These are phyloP conservation scores for Ceratocystis colombiana DNA, from an alignment of 2,329 filamentous ascomycete genomes.

Conservation along the genomic window DNA sequence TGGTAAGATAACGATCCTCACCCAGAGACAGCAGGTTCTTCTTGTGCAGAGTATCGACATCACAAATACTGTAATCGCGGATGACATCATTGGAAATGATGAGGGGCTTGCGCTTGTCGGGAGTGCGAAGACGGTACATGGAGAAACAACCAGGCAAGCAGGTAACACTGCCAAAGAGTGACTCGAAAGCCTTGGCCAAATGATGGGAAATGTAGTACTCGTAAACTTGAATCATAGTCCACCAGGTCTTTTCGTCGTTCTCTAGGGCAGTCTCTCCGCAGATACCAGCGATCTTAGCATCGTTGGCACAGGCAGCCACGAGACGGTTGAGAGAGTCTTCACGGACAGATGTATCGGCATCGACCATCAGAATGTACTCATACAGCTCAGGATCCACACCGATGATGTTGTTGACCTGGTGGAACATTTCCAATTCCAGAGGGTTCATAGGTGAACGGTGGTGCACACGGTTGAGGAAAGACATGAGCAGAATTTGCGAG, in stretches of 20 bases:
- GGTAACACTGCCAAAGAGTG: slow-evolving; percentile 92
- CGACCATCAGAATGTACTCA: slow-evolving; percentile 94
- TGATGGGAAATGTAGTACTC: slow-evolving; percentile 99
- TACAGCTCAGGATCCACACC: slow-evolving; percentile 96
- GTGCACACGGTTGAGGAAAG: slow-evolving; percentile 95
- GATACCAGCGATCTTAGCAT: slow-evolving; percentile 92
- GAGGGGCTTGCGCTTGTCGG: slow-evolving; percentile 85
- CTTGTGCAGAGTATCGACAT: slow-evolving; percentile 90
- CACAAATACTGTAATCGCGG: slow-evolving; percentile 74
- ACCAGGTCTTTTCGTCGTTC: slow-evolving; percentile 91
- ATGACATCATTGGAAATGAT: slow-evolving; percentile 88
- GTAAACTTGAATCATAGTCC: slow-evolving; percentile 99
- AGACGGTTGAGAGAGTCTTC: slow-evolving; percentile 89
- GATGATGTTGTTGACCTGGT: slow-evolving; percentile 98
- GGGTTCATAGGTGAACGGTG: slow-evolving; percentile 90
- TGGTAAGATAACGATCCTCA: slow-evolving; percentile 95
- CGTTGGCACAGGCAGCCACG: slow-evolving; percentile 83
- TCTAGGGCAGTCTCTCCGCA: slow-evolving; percentile 94
- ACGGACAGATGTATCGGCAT: slow-evolving; percentile 88
- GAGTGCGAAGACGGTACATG: slow-evolving; percentile 94
- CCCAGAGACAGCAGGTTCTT: slow-evolving; percentile 91
- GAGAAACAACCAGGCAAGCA: slow-evolving; percentile 99
- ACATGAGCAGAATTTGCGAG: slow-evolving; percentile 90
- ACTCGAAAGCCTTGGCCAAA: slow-evolving; percentile 92
- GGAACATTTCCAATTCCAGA: slow-evolving; percentile 94